phyloP scores from a whole-genome alignment of 2,329 filamentous ascomycete genomes.

The Simplicillium sp. region DNA sequence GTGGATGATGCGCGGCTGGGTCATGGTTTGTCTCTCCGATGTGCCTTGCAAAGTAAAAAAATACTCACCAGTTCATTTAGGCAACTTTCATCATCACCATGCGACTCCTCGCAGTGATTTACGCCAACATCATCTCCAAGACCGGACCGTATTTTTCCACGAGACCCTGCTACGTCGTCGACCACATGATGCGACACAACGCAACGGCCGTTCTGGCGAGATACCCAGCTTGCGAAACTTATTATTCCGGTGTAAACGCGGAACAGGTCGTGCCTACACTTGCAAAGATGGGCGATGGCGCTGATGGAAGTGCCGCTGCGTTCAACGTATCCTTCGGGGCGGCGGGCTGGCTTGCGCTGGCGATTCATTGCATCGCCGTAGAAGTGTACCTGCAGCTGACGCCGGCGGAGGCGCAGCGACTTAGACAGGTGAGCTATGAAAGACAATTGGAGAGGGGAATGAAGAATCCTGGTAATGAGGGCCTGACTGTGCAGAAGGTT shows the following conservation, averaged over 20 bases:
- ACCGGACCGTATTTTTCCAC: constrained; percentile 26
- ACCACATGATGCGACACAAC: constrained; percentile 20
- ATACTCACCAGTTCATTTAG: constrained; percentile 12
- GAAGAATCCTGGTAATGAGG: constrained; percentile 32
- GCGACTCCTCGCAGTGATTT: no score
- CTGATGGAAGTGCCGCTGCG: constrained; percentile 19
- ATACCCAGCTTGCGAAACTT: constrained; percentile 39
- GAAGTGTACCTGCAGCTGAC: constrained; percentile 31
- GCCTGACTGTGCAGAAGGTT: constrained; percentile 29
- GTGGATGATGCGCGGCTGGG: constrained; percentile 52
- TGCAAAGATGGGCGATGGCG: constrained; percentile 11
- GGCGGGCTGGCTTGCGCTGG: constrained; percentile 29
- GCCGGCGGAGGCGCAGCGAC: constrained; percentile 36
- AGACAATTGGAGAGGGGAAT: constrained; percentile 43
- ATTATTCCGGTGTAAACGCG: constrained; percentile 26
- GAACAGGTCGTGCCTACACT: neutral
- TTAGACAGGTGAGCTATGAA: constrained; percentile 41
- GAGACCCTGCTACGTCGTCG: constrained; percentile 37
- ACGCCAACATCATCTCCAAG: no score
- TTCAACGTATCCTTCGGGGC: constrained; percentile 38
- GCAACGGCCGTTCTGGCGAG: constrained; percentile 20
- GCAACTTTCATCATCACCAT: constrained; percentile 34
- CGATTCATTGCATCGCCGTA: constrained; percentile 8
- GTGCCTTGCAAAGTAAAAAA: neutral
- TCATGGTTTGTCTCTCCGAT: constrained; percentile 26